Evolutionary conservation across 2,329 filamentous ascomycete species (phyloP).

Genomic region (Colletotrichum sojae): DNA sequence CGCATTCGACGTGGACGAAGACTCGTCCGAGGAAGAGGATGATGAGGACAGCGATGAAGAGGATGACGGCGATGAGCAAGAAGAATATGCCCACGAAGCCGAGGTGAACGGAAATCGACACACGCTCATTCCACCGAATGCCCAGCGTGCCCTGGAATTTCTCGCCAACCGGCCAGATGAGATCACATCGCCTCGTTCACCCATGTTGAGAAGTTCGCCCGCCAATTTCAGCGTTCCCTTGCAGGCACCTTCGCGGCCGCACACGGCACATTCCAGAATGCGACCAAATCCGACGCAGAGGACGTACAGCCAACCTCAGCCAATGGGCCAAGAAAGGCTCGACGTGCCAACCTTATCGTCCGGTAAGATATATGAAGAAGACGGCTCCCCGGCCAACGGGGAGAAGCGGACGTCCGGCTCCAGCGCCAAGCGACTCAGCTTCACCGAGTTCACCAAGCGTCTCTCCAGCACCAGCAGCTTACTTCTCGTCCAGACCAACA

Average conservation of each 20-base stretch:
- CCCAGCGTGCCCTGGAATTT: constrained; percentile 66
- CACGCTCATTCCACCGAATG: constrained; percentile 59
- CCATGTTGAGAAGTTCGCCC: constrained; percentile 46
- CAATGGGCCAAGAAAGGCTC: constrained; percentile 47
- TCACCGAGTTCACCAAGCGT: constrained; percentile 73
- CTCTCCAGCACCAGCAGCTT: constrained; percentile 73
- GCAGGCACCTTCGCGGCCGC: constrained; percentile 58
- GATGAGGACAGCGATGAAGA: constrained; percentile 58
- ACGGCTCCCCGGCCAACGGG: constrained; percentile 47
- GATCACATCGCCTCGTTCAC: constrained; percentile 51
- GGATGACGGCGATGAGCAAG: constrained; percentile 58
- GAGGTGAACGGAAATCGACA: constrained; percentile 47
- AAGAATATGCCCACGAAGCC: constrained; percentile 53
- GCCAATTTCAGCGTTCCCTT: constrained; percentile 39
- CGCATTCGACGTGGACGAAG: constrained; percentile 66
- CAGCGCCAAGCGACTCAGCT: constrained; percentile 71
- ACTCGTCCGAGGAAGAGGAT: constrained; percentile 60
- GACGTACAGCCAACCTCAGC: constrained; percentile 64
- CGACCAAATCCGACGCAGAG: constrained; percentile 60
- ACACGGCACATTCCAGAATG: constrained; percentile 66
- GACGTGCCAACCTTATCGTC: constrained; percentile 44
- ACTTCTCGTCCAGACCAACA: constrained; percentile 71
- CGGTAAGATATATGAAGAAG: constrained; percentile 52
- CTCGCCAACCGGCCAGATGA: constrained; percentile 60
- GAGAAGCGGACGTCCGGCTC: constrained; percentile 68